Percentiles rank a stretch among this genome's conserved stretches.
Conservation (phyloP, 495 filamentous ascomycete genomes). For the Annulohypoxylon maeteangense region DNA sequence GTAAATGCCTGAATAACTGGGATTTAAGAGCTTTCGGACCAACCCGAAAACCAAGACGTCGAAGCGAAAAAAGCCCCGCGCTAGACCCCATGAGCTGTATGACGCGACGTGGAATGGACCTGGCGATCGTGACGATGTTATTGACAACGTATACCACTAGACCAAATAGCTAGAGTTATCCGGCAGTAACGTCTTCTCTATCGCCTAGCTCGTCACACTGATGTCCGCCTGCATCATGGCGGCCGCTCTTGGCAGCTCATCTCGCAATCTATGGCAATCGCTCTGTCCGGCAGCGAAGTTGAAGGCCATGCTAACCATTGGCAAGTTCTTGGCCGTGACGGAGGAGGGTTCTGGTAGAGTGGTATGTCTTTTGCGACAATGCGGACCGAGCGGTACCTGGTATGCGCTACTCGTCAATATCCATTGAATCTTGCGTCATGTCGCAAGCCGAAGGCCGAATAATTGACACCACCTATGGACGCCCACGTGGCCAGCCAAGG, state of each 20-base stretch:
- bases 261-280: conserved; percentile 51
- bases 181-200: conserved; percentile 63
- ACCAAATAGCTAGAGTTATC: conserved; percentile 64
- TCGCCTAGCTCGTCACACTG: conserved; percentile 43
- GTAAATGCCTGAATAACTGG: not conserved
- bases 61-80: conserved; percentile 26
- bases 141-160: conserved; percentile 70
- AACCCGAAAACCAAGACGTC: not conserved
- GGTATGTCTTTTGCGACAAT: conserved; percentile 64
- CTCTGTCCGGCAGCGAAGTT: conserved; percentile 51
- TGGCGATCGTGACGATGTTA: conserved; percentile 67
- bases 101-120: conserved; percentile 65
- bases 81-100: conserved; percentile 8
- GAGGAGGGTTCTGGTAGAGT: conserved; percentile 47
- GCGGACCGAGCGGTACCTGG: conserved; percentile 63
- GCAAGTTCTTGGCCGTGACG: conserved; percentile 49
- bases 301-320: conserved; percentile 47
- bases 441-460: conserved; percentile 57
- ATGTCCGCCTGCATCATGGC: conserved; percentile 53
- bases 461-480: conserved; percentile 20
- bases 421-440: conserved; percentile 65
- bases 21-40: not conserved
- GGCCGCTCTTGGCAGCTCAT: conserved; percentile 50
- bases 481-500: conserved; percentile 34
- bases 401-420: conserved; percentile 69